phyloP scores from a whole-genome alignment of 2,329 filamentous ascomycete species.

The Fusarium sp. region DNA sequence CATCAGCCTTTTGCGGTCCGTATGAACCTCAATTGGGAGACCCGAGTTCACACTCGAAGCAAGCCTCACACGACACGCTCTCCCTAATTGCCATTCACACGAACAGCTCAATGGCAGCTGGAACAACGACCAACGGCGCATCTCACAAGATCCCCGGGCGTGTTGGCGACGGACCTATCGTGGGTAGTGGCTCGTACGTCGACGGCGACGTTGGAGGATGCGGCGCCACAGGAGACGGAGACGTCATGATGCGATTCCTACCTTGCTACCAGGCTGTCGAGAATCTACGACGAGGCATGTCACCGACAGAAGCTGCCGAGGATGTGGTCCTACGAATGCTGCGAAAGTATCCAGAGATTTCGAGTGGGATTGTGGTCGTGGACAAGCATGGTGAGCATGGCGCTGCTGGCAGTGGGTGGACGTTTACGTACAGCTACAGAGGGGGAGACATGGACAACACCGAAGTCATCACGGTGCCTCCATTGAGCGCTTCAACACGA shows the following conservation, averaged over 20 bases:
- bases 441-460: constrained; percentile 60
- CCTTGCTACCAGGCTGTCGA: constrained; percentile 70
- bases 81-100: constrained; percentile 62
- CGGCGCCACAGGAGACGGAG: constrained; percentile 68
- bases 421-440: constrained; percentile 65
- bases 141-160: constrained; percentile 66
- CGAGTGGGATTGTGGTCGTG: constrained; percentile 64
- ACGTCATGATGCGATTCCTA: constrained; percentile 68
- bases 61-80: constrained; percentile 64
- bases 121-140: constrained; percentile 68
- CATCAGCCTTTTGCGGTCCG: constrained; percentile 58
- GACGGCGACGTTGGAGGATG: constrained; percentile 66
- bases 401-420: constrained; percentile 65
- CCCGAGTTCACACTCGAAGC: not conserved
- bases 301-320: constrained; percentile 60
- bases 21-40: constrained; percentile 52
- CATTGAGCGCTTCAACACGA: constrained; percentile 16
- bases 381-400: constrained; percentile 62
- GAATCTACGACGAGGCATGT: constrained; percentile 62
- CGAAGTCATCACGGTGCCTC: constrained; percentile 56
- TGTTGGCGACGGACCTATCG: constrained; percentile 67
- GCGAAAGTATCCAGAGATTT: constrained; percentile 58
- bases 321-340: constrained; percentile 64
- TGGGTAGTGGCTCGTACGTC: constrained; percentile 66
- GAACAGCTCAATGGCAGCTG: constrained; percentile 62